Conservation (phyloP, 179 eudicot genomes). For the Beta corolliflora region DNA sequence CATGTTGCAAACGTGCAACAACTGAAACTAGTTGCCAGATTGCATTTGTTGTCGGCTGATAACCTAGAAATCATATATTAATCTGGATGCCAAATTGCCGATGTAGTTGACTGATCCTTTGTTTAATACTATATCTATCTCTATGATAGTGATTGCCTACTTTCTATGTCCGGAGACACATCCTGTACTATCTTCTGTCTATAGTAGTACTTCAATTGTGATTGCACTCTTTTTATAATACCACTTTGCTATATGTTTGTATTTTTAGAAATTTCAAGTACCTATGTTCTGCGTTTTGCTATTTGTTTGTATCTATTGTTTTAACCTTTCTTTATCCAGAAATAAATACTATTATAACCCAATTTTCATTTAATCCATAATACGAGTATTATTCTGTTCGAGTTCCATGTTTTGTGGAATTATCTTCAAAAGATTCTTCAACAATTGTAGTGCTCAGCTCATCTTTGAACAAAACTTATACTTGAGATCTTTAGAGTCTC, state of each 20-base stretch:
- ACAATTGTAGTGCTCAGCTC: not conserved
- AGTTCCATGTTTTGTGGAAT: not conserved
- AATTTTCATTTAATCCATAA: too few species aligned
- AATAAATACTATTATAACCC: not conserved
- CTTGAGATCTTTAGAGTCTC: not conserved
- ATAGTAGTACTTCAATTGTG: not conserved
- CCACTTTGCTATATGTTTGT: not conserved
- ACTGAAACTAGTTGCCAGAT: not conserved
- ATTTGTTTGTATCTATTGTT: not conserved
- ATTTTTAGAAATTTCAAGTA: constrained; percentile 2
- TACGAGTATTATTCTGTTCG: not conserved
- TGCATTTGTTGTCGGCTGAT: constrained; percentile 4
- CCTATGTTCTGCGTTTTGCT: not conserved
- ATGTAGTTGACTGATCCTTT: constrained; percentile 1
- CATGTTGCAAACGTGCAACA: not conserved
- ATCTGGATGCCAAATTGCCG: not conserved
- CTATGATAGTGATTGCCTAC: too few species aligned
- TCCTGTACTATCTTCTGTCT: not conserved
- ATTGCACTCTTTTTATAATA: not conserved
- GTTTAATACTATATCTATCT: not conserved
- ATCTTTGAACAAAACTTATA: not conserved
- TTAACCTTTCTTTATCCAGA: not conserved
- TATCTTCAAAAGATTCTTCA: not conserved
- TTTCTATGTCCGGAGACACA: too few species aligned
- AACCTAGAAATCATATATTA: constrained; percentile 8